phyloP scores from a whole-genome alignment of 371 early-diverging fungal species.

The Actinomortierella wolfii region DNA sequence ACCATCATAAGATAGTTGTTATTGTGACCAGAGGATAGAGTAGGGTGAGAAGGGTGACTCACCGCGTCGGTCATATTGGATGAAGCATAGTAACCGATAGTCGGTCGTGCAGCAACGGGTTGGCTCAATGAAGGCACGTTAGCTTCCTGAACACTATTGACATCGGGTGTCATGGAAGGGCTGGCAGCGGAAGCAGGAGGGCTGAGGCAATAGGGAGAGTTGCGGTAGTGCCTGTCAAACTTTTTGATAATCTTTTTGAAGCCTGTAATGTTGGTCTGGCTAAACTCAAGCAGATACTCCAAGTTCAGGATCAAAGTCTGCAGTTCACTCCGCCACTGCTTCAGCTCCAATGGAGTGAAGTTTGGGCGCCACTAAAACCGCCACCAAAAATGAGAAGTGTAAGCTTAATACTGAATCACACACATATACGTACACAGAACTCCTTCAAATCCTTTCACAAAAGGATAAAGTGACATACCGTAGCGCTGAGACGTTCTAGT shows the following conservation, averaged over 20 bases:
- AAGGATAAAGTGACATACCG: slow-evolving; percentile 20
- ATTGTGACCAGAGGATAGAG: no score
- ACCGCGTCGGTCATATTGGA: no score
- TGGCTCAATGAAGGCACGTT: no score
- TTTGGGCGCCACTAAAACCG: slow-evolving; percentile 50
- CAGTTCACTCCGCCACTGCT: slow-evolving; percentile 53
- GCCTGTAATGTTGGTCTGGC: slow-evolving; percentile 61
- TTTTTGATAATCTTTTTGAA: slow-evolving; percentile 69
- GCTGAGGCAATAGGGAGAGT: slow-evolving; percentile 7
- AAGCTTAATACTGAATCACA: neutral
- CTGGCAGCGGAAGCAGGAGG: neutral
- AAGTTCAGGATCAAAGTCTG: slow-evolving; percentile 52
- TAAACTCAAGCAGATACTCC: slow-evolving; percentile 61
- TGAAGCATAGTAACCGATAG: no score
- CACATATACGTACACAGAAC: neutral
- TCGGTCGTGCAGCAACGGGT: no score
- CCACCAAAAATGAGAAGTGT: neutral
- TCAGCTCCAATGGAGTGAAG: slow-evolving; percentile 45
- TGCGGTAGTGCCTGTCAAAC: slow-evolving; percentile 55
- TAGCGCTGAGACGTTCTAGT: slow-evolving; percentile 44
- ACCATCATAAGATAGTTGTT: slow-evolving; percentile 9
- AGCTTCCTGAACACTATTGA: no score
- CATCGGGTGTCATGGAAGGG: neutral
- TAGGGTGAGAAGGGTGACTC: no score
- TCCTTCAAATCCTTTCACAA: neutral